Base-by-base conservation (phyloP, 2,329 filamentous ascomycete genomes). In the Beauveria sp. region DNA sequence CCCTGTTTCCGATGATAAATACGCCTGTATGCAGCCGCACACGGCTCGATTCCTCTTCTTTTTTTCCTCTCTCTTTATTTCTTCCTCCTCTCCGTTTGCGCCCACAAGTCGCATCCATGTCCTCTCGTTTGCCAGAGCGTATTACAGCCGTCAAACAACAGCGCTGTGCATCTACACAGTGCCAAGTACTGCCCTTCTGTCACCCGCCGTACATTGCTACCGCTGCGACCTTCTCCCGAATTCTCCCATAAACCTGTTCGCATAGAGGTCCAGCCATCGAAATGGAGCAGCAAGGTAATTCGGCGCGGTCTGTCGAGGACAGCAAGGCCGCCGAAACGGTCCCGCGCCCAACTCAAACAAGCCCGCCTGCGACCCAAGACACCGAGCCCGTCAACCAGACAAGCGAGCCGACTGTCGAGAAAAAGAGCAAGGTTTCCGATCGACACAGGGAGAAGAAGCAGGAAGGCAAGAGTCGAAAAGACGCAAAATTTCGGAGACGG, bases 201-300 rank as follows among this genome's bases (percentile, higher is more conserved):
- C 24, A 16, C 50, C 24, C 22, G 42, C 43, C 40, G 8, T 26
- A 24, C 22, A 18, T 18, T 8, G 3, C 26, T 38, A 12, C 20
- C 2, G 24, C n/a, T n/a, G 16, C 43, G 10, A 7, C 18, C 10
- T 34, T 34, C 18, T 18, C 14, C 18, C 20, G 3, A 16, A 18
- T 5, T 22, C 14, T 52, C 24, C 24, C 38, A 51, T 40, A 26
- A n/a, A 2, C n/a, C 16, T 22, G 10, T 60, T 28, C 3, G 10
- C 10, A 9, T 7, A n/a, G n/a, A 40, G 9, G 8, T 16, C 2
- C n/a, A 43, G 22, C 12, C 45, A 8, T 7, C 51, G 45, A 40
- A 8, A 62, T 62, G 61, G 61, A 62, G 28, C 51, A 55, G 10
- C 53, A 56, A 24, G 46, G 38, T 14, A 59, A 59, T 26, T 38